These are phyloP conservation scores for Helianthus tuberosus DNA, from an alignment of 129 eudicot species.

Conservation along the genomic window DNA sequence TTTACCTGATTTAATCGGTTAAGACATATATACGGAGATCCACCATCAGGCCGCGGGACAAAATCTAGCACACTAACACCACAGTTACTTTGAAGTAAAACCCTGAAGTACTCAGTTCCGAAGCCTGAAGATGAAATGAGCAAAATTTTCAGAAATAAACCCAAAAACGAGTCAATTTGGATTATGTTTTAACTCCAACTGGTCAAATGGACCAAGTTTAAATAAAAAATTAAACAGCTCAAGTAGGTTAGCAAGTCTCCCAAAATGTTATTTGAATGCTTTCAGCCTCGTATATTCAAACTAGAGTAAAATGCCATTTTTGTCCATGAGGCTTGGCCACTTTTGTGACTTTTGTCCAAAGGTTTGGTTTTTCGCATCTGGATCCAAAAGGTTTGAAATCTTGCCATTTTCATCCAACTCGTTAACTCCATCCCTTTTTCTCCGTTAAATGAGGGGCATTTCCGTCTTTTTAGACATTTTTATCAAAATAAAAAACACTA, in stretches of 20 bases:
- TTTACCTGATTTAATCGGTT: conserved; percentile 91
- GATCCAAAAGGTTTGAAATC: too few species aligned
- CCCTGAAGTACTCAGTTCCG: conserved; percentile 92
- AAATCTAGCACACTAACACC: conserved; percentile 96
- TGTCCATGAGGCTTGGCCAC: too few species aligned
- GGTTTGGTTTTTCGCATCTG: too few species aligned
- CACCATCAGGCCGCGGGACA: conserved; percentile 67
- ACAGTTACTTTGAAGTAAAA: conserved; percentile 92
- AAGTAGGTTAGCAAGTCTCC: background rate
- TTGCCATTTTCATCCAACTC: too few species aligned
- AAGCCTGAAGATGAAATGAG: conserved; percentile 52
- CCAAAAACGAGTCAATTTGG: background rate
- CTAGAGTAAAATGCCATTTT: background rate
- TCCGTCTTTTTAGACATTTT: too few species aligned
- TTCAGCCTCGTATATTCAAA: background rate
- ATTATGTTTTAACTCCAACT: background rate
- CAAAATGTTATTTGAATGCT: background rate
- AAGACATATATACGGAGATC: conserved; percentile 67
- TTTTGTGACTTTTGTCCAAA: too few species aligned
- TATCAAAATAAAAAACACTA: too few species aligned
- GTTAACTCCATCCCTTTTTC: too few species aligned
- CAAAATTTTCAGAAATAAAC: background rate
- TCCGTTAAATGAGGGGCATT: too few species aligned
- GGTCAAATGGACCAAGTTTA: background rate
- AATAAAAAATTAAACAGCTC: background rate